phyloP scores from a whole-genome alignment of 352 stramenopile genomes.

The Hyaloperonospora arabidopsidis region DNA sequence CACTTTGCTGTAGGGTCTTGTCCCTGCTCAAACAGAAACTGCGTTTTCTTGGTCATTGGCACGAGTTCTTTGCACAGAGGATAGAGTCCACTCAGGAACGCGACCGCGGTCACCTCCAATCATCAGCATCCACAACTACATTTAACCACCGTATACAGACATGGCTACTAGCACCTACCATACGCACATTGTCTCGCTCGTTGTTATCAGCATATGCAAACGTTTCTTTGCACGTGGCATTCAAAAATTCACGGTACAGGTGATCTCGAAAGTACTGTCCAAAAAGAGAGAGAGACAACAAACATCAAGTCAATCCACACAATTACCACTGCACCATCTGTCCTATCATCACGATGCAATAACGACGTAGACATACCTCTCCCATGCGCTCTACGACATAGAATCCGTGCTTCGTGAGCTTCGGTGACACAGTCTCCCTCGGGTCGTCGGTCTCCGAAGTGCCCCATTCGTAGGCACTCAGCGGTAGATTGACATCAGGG shows the following conservation, averaged over 20 bases:
- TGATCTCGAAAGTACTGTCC: conserved; percentile 65
- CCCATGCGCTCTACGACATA: conserved; percentile 57
- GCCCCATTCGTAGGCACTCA: conserved; percentile 50
- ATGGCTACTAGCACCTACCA: neutral
- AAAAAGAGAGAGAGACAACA: conserved; percentile 11
- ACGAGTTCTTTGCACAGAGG: conserved; percentile 44
- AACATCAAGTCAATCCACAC: conserved; percentile 5
- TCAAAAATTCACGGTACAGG: conserved; percentile 54
- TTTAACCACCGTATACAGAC: neutral
- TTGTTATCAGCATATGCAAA: conserved; percentile 70
- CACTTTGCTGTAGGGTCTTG: conserved; percentile 59
- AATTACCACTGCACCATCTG: neutral
- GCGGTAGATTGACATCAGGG: conserved; percentile 43
- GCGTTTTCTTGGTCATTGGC: conserved; percentile 47
- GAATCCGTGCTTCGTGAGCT: conserved; percentile 71
- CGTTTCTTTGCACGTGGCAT: conserved; percentile 42
- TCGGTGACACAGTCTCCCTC: conserved; percentile 57
- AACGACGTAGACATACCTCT: conserved; percentile 22
- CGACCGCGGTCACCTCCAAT: conserved; percentile 47
- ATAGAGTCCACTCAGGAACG: conserved; percentile 51
- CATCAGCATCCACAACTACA: conserved; percentile 1
- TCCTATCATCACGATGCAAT: neutral
- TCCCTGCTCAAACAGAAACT: conserved; percentile 67
- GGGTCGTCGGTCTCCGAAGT: conserved; percentile 62
- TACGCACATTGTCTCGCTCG: conserved; percentile 60